Base-by-base conservation (phyloP, 192 early-diverging fungal genomes). In the Phlyctochytrium arcticum region DNA sequence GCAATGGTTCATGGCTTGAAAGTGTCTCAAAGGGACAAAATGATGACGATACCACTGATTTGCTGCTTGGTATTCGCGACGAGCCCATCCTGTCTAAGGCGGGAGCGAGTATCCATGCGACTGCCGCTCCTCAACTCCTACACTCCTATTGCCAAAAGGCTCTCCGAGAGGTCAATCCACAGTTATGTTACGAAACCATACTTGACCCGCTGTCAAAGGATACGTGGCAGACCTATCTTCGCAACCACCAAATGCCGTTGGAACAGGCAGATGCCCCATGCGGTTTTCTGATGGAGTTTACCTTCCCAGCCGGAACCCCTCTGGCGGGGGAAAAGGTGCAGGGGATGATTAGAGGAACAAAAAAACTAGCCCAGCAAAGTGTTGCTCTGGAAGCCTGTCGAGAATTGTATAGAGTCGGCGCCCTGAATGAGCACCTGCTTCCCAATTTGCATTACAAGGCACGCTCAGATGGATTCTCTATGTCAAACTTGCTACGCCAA, bases 351-450 rank as follows among this genome's bases (percentile, higher is more conserved):
- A 47, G 75, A 3, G 69, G 55, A 2, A 88, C 85, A 54, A 88
- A 87, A 55, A 75, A 64, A 46, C 67, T 85, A 24, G 92, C 94
- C 4, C 85, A 84, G 68, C 87, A 89, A 54, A 68, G 80, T 5
- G 88, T 83, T 0, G 86, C 89, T 0, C 79, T 90, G 39, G 85
- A 92, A 27, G 75, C 85, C 0, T 88, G 88, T 37, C 78, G 83
- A 48, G 69, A 80, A 53, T 75, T 96, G 6, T 86, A 91, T 54
- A 60, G 72, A n/a, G 46, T 79, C 0, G 87, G 86, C 2, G 87
- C 80, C 1, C 77, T 96, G 24, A 83, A 90, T 62, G 88, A 92
- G 36, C 77, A 91, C 36, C 75, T 96, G 17, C 48, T 85, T 8
- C 91, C 91, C 0, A 63, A 61, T 49, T 15, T 48, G 2, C 12